These are phyloP conservation scores for Tylopilus plumbeoviolaceoides DNA, from an alignment of 768 basidiomycete species.

Conservation along the genomic window DNA sequence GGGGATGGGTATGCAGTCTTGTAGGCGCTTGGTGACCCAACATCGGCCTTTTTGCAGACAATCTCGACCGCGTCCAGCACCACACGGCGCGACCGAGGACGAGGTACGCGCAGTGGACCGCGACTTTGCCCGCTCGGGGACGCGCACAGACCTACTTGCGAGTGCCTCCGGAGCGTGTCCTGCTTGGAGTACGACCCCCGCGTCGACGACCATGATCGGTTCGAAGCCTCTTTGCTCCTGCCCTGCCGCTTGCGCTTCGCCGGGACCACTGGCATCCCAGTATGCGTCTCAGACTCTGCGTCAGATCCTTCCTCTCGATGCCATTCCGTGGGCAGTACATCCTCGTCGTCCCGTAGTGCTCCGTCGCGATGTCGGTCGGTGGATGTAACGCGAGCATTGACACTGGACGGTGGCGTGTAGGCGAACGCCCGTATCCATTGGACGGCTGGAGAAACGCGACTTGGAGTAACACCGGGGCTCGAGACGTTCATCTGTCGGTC, in stretches of 20 bases:
- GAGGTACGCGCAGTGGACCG: neutral
- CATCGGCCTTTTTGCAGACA: neutral
- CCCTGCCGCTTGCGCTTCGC: conserved; percentile 1
- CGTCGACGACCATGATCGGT: neutral
- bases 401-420: conserved; percentile 12
- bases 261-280: neutral
- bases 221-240: neutral
- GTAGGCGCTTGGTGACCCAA: neutral
- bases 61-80: conserved; percentile 21
- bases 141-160: too few relatives aligned
- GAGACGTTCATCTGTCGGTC: neutral
- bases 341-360: neutral
- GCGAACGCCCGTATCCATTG: conserved; percentile 13
- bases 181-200: too few relatives aligned
- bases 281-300: too few relatives aligned
- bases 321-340: conserved; percentile 13
- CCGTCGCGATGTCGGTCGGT: neutral
- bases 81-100: conserved; percentile 1
- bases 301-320: neutral
- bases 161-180: too few relatives aligned
- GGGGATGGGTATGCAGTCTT: conserved; percentile 5
- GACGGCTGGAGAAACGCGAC: neutral
- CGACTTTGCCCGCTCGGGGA: neutral
- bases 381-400: neutral
- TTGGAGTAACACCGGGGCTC: neutral